These are phyloP conservation scores for Dimocarpus longan DNA, from an alignment of 345 rosid species.

Conservation along the genomic window DNA sequence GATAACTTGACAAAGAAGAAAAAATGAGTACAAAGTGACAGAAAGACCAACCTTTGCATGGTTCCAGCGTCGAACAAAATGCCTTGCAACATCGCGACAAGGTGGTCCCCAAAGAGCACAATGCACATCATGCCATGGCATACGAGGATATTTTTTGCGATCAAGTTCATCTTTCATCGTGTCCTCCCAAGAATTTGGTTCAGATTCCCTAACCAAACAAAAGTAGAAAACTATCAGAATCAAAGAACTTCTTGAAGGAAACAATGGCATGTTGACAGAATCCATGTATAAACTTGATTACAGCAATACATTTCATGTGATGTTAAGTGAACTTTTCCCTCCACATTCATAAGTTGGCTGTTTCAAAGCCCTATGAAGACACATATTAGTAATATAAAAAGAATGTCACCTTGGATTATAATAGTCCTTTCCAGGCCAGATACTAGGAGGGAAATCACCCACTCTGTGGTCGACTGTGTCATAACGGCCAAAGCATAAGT, in stretches of 20 bases:
- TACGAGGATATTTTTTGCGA: conserved; percentile 73
- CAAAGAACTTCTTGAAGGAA: neutral
- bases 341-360: neutral
- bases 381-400: conserved; percentile 7
- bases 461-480: conserved; percentile 78
- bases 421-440: conserved; percentile 96
- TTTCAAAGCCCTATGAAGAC: neutral
- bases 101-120: conserved; percentile 99
- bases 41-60: conserved; percentile 76
- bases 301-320: neutral
- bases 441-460: conserved; percentile 65
- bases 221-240: conserved; percentile 5
- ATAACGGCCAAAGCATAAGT: conserved; percentile 89
- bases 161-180: conserved; percentile 80
- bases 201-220: conserved; percentile 72
- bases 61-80: conserved; percentile 96
- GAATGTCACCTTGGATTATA: conserved; percentile 79
- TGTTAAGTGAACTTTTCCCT: neutral
- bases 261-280: neutral
- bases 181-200: conserved; percentile 98
- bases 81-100: conserved; percentile 87
- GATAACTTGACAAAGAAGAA: neutral
- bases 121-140: conserved; percentile 99
- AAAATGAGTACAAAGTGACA: neutral
- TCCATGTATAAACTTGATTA: neutral